A percentile compares a stretch with the other conserved stretches of the same genome.
Conservation (phyloP, 2,329 filamentous ascomycete species). For the Phialocephala sp. region DNA sequence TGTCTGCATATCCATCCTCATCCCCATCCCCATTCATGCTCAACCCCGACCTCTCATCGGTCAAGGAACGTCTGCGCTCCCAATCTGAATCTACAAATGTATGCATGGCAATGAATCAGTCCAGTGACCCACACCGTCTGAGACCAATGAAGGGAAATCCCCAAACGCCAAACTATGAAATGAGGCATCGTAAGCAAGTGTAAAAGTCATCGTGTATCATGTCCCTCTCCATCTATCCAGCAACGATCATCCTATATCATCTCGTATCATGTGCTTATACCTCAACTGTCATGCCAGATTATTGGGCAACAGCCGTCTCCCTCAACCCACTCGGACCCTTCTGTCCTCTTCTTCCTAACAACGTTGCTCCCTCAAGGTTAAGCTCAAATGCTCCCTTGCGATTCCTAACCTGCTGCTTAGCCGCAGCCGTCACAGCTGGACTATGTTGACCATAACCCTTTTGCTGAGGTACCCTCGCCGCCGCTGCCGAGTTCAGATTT, state of each 20-base stretch:
- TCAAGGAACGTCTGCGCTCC: background rate
- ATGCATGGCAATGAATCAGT: background rate
- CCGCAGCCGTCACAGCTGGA: conserved; percentile 80
- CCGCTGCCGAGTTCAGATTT: conserved; percentile 70
- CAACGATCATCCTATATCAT: background rate
- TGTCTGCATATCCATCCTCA: no score
- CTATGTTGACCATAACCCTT: conserved; percentile 90
- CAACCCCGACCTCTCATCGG: background rate
- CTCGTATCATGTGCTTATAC: no score
- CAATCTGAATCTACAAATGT: background rate
- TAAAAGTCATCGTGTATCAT: background rate
- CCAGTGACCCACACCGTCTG: background rate
- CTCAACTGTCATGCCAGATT: background rate
- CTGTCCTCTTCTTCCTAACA: conserved; percentile 74
- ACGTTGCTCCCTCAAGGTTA: conserved; percentile 86
- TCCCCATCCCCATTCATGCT: background rate
- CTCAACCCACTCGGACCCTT: conserved; percentile 47
- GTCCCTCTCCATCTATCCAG: background rate
- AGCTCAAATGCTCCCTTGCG: conserved; percentile 87
- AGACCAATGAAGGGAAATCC: background rate
- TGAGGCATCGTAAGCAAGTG: background rate
- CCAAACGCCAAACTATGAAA: background rate
- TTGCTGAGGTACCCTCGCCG: conserved; percentile 55
- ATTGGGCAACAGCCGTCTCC: conserved; percentile 33
- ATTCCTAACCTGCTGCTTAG: conserved; percentile 76